Conservation (phyloP, 345 rosid species). For the sweet orange (Citrus sinensis) region DNA sequence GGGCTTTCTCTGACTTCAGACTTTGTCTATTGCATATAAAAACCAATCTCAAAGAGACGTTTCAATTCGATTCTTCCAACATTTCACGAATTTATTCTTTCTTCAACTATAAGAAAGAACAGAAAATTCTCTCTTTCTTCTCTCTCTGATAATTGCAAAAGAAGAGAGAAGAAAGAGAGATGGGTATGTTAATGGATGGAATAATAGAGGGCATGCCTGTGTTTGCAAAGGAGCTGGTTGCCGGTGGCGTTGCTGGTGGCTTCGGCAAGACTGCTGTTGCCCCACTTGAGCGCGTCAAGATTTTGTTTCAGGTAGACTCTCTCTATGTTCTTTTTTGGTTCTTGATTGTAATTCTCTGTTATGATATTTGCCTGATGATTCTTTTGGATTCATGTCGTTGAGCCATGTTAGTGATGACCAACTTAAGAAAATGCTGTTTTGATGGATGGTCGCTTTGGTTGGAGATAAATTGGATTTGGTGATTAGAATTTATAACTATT, state of each 20-base stretch:
- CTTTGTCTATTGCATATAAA: conserved; percentile 29
- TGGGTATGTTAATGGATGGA: conserved; percentile 36
- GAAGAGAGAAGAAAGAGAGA: conserved; percentile 49
- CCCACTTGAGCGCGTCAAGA: conserved; percentile 93
- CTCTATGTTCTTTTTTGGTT: background rate
- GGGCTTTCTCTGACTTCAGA: conserved; percentile 11
- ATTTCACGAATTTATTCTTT: no score
- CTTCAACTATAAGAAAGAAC: no score
- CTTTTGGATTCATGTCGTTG: background rate
- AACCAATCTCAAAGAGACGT: conserved; percentile 16
- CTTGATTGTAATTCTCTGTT: background rate
- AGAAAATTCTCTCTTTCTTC: conserved; percentile 7
- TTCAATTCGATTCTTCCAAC: conserved; percentile 12
- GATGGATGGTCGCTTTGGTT: background rate
- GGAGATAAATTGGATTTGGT: conserved; percentile 1
- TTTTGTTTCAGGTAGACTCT: conserved; percentile 69
- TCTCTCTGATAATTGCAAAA: conserved; percentile 33
- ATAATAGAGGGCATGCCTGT: conserved; percentile 68
- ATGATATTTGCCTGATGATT: background rate
- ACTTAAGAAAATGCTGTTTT: background rate
- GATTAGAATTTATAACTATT: background rate
- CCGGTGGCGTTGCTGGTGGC: conserved; percentile 92
- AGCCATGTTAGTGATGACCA: background rate
- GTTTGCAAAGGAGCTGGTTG: conserved; percentile 77
- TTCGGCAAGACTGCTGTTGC: conserved; percentile 83